Conservation (phyloP, 768 basidiomycete species). For the Tulasnella sp. region DNA sequence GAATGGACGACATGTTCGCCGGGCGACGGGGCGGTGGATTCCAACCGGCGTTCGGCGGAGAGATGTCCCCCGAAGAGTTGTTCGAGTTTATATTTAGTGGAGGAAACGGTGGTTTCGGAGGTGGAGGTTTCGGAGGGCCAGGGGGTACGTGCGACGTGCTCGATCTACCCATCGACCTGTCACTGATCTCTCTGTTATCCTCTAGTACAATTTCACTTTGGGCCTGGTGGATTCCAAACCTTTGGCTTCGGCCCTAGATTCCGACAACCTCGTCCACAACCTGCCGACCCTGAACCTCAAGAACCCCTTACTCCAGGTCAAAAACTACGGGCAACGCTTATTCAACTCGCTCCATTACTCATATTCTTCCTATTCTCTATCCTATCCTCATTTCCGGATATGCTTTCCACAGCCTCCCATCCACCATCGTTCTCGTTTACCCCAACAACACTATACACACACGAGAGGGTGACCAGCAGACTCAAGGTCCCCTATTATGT, state of each 20-base stretch:
- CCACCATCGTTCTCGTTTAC: constrained; percentile 71
- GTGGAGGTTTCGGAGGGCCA: constrained; percentile 22
- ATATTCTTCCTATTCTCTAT: constrained; percentile 76
- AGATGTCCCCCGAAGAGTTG: constrained; percentile 88
- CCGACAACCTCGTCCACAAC: constrained; percentile 16
- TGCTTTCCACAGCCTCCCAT: constrained; percentile 36
- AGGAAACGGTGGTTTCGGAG: constrained; percentile 31
- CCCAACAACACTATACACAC: constrained; percentile 44
- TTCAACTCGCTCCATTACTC: constrained; percentile 75
- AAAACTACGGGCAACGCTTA: constrained; percentile 36
- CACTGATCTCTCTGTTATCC: constrained; percentile 4
- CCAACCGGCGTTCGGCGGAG: constrained; percentile 49
- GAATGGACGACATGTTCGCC: constrained; percentile 22
- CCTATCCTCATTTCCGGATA: constrained; percentile 56
- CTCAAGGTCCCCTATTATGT: constrained; percentile 76
- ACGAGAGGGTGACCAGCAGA: constrained; percentile 56
- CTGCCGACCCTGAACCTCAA: constrained; percentile 27
- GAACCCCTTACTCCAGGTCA: constrained; percentile 23
- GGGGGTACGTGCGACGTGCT: constrained; percentile 6
- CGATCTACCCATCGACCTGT: neutral
- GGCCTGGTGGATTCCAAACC: constrained; percentile 35
- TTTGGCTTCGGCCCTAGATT: constrained; percentile 20
- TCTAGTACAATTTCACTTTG: constrained; percentile 64
- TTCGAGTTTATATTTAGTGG: constrained; percentile 99
- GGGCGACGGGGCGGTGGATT: constrained; percentile 22